Percentiles rank a stretch among this genome's conserved stretches.
Evolutionary conservation across 495 filamentous ascomycete genomes (phyloP).

Genomic region (Neurospora discreta): DNA sequence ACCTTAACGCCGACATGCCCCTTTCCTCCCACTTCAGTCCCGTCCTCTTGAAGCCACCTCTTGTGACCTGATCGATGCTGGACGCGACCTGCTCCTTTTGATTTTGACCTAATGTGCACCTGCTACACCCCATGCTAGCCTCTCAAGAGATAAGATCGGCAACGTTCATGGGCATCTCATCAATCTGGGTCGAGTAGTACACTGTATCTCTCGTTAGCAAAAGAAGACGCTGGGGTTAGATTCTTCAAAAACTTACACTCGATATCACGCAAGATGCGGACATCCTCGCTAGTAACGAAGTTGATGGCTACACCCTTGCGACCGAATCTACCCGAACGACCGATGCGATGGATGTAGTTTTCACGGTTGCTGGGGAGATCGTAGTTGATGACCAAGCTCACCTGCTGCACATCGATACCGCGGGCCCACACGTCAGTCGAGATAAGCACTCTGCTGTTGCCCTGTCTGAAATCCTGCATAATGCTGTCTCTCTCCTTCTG

Average conservation of each 20-base stretch:
- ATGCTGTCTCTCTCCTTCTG: slow-evolving; percentile 94
- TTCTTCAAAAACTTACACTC: slow-evolving; percentile 40
- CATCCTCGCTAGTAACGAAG: slow-evolving; percentile 98
- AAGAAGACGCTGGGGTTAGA: not conserved
- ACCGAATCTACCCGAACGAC: slow-evolving; percentile 97
- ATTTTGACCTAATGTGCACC: not conserved
- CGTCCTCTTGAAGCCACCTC: not conserved
- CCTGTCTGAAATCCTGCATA: slow-evolving; percentile 99
- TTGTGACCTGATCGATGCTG: not conserved
- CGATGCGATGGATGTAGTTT: slow-evolving; percentile 99
- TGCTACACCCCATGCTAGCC: not conserved
- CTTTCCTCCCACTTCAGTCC: not conserved
- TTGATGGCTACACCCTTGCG: slow-evolving; percentile 99
- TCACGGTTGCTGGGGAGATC: slow-evolving; percentile 97
- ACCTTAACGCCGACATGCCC: not conserved
- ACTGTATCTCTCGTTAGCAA: slow-evolving; percentile 19
- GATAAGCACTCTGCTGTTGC: slow-evolving; percentile 94
- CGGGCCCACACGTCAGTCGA: slow-evolving; percentile 94
- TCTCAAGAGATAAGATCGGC: slow-evolving; percentile 50
- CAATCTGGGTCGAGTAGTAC: slow-evolving; percentile 72
- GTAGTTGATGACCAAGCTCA: slow-evolving; percentile 99
- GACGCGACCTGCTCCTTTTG: not conserved
- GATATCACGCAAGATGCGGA: slow-evolving; percentile 98
- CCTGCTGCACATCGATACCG: slow-evolving; percentile 99
- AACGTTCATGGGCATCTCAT: slow-evolving; percentile 84